Percentiles rank a stretch among this genome's conserved stretches.
These are phyloP conservation scores for Hyaloperonospora brassicae DNA, from an alignment of 352 stramenopile genomes.

Conservation along the genomic window DNA sequence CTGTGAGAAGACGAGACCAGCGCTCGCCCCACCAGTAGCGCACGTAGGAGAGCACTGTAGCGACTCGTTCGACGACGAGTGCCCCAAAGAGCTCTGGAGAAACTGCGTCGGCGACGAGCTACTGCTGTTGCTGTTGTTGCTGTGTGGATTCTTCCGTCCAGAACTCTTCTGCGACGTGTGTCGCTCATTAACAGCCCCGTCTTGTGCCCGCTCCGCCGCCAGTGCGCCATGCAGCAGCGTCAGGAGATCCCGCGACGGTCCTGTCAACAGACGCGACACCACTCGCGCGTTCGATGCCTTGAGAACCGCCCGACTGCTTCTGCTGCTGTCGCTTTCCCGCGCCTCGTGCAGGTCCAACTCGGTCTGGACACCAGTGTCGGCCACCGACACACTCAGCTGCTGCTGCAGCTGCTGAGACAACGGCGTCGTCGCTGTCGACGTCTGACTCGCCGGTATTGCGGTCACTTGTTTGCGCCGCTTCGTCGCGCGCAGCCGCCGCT, in stretches of 20 bases:
- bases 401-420: slow-evolving; percentile 18
- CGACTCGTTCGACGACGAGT: slow-evolving; percentile 19
- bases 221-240: slow-evolving; percentile 25
- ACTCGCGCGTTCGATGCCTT: slow-evolving; percentile 34
- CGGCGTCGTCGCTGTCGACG: slow-evolving; percentile 18
- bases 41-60: slow-evolving; percentile 15
- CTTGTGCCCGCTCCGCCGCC: background rate
- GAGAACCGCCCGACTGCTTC: slow-evolving; percentile 3
- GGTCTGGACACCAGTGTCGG: slow-evolving; percentile 37
- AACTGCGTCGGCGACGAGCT: slow-evolving; percentile 19
- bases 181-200: background rate
- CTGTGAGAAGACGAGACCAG: slow-evolving; percentile 31
- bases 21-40: too few species aligned
- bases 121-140: slow-evolving; percentile 10
- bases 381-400: slow-evolving; percentile 5
- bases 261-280: slow-evolving; percentile 36
- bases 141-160: slow-evolving; percentile 13
- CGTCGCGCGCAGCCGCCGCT: slow-evolving; percentile 55
- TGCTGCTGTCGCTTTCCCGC: background rate
- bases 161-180: slow-evolving; percentile 9
- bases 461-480: slow-evolving; percentile 57
- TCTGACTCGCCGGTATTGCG: slow-evolving; percentile 43
- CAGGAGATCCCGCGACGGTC: slow-evolving; percentile 22
- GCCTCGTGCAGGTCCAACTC: slow-evolving; percentile 9
- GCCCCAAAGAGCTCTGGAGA: slow-evolving; percentile 14